Base-by-base conservation (phyloP, 768 basidiomycete species). In the Chlorophyllum brunneum region DNA sequence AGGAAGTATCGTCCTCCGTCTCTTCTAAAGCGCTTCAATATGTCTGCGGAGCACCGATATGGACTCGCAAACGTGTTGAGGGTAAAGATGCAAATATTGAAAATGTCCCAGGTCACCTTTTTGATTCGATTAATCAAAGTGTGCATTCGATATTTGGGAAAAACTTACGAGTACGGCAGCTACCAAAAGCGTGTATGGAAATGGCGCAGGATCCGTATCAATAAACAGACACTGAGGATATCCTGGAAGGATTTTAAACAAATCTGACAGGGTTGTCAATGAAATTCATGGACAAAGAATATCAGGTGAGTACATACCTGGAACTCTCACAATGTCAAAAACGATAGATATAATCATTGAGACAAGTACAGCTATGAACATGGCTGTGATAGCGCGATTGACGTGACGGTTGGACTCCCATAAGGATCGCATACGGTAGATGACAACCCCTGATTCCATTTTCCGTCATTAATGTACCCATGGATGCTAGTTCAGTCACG, bases 1-100 rank as follows among this genome's bases (percentile, higher is more conserved):
- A 47, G 27, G 29, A 47, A 47, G 18, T 47, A 47, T 2, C 45
- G 45, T 4, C 45, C 45, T 6, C 45, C 45, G 6, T 47, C 45
- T 20, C 30, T 5, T 34, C 23, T 34, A 20, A 47, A 47, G 7
- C 45, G 30, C 18, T 13, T 20, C 16, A 33, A 13, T 18, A 47
- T 13, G n/a, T 47, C 44, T 3, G 16, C 8, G 11, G 44, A 33
- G 22, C 29, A 46, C 18, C n/a, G 44, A 34, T 46, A 46, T n/a
- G 44, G 44, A 1, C 6, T 30, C 5, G 27, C 44, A 9, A 46
- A 34, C 11, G 31, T 46, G 29, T 33, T 46, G 27, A 16, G n/a
- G 18, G 18, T 46, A 23, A 30, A 46, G 16, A 22, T 11, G 27
- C 22, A 26, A 27, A 43, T 8, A 23, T 43, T 43, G 24, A 43